phyloP scores from a whole-genome alignment of 164 flowering plant species.

The Macadamia tetraphylla region DNA sequence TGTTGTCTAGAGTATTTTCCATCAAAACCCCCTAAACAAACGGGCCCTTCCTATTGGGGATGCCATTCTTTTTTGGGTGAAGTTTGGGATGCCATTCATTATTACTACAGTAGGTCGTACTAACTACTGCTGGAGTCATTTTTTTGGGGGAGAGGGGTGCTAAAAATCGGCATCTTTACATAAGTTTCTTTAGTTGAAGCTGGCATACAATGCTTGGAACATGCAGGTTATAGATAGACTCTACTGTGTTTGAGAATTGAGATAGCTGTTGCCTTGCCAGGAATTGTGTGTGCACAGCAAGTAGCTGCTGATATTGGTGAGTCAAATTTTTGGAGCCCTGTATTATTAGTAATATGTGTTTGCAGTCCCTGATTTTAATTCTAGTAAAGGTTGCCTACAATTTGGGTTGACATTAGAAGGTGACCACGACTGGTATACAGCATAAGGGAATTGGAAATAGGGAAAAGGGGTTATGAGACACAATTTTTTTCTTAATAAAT shows the following conservation, averaged over 20 bases:
- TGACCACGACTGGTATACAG: too few species aligned
- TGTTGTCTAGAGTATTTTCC: too few species aligned
- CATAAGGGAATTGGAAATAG: too few species aligned
- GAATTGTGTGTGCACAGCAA: constrained; percentile 97
- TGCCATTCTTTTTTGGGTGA: constrained; percentile 26
- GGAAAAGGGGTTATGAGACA: too few species aligned
- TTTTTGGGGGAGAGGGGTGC: not conserved
- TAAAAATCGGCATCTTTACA: not conserved
- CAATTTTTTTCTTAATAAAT: too few species aligned
- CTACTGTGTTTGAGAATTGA: constrained; percentile 97
- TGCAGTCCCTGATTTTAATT: too few species aligned
- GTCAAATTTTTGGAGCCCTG: not conserved
- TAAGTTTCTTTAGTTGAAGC: constrained; percentile 5
- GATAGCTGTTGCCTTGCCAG: constrained; percentile 98
- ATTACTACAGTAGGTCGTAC: constrained; percentile 77
- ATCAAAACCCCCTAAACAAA: too few species aligned
- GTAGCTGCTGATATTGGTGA: constrained; percentile 98
- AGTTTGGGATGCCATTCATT: constrained; percentile 95
- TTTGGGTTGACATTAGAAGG: too few species aligned
- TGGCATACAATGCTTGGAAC: constrained; percentile 10
- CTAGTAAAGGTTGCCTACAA: too few species aligned
- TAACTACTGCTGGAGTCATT: not conserved
- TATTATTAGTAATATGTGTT: not conserved
- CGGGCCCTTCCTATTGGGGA: too few species aligned
- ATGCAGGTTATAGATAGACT: constrained; percentile 79